These are phyloP conservation scores for Chrysosporium queenslandicum DNA, from an alignment of 2,329 filamentous ascomycete genomes.

Conservation along the genomic window DNA sequence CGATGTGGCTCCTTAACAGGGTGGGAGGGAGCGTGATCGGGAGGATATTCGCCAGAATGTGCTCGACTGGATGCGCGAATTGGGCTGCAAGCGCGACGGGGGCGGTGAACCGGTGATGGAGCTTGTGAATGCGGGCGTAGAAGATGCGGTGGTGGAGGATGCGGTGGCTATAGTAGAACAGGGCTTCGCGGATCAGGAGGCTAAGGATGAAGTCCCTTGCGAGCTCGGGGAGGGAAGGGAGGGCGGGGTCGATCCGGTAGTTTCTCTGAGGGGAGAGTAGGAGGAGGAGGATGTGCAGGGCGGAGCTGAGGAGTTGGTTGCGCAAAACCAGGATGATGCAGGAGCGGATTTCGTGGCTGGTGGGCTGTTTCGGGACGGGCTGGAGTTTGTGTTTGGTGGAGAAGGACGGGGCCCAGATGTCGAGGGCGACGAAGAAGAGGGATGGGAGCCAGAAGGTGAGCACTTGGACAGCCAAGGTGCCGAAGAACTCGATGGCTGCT, in stretches of 20 bases:
- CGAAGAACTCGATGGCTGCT: slow-evolving; percentile 22
- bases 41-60: slow-evolving; percentile 45
- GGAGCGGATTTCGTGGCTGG: slow-evolving; percentile 12
- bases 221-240: slow-evolving; percentile 34
- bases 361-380: slow-evolving; percentile 16
- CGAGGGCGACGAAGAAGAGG: slow-evolving; percentile 15
- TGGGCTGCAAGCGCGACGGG: slow-evolving; percentile 48
- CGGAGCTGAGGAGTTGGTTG: slow-evolving; percentile 39
- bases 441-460: slow-evolving; percentile 17
- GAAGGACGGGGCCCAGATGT: slow-evolving; percentile 16
- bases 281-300: slow-evolving; percentile 19
- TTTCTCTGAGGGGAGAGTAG: slow-evolving; percentile 21
- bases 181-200: slow-evolving; percentile 37
- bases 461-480: slow-evolving; percentile 40
- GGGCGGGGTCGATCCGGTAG: slow-evolving; percentile 32
- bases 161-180: slow-evolving; percentile 50
- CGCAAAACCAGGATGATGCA: slow-evolving; percentile 30
- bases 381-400: slow-evolving; percentile 19
- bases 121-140: slow-evolving; percentile 46
- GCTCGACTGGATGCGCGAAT: slow-evolving; percentile 50
- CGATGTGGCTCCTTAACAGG: slow-evolving; percentile 40
- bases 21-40: slow-evolving; percentile 44
- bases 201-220: slow-evolving; percentile 36
- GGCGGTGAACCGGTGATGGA: slow-evolving; percentile 48
- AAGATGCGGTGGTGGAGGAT: slow-evolving; percentile 42